Base-by-base conservation (phyloP, 2,329 filamentous ascomycete genomes). In the Calonectria henricotiae region DNA sequence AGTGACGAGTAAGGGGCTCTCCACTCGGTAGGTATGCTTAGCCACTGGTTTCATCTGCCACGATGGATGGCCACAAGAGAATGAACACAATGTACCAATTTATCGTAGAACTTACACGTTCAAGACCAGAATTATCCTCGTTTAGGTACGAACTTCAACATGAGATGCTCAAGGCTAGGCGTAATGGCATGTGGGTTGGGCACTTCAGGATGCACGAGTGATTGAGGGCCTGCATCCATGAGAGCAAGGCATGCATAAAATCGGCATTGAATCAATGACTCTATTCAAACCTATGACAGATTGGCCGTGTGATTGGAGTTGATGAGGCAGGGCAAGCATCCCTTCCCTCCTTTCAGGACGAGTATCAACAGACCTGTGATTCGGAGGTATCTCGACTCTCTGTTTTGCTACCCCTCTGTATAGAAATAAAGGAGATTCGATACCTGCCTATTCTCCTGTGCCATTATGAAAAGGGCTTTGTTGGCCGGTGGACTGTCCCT, bases 1-100 rank as follows among this genome's bases (percentile, higher is more conserved):
- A 51, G 58, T 70, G 47, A 61, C 23, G 17, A 23, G 13, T 17
- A 11, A 54, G 68, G 12, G 20, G 58, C 67, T 43, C 61, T 25
- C 20, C 11, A 12, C 17, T n/a, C 8, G 27, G 20, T 7, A 15
- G 2, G 12, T 20, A 58, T 13, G 20, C 12, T 13, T 39, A 1
- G 20, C 15, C 20, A 12, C n/a, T 8, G 51, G 39, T 39, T 58
- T 37, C 17, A 39, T 7, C 3, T 9, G 20, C 3, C 32, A 13
- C 23, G 5, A 9, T 11, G 35, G 6, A 25, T 25, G 12, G 5
- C 39, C 2, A 15, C 32, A 17, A 27, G 25, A n/a, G 15, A 17
- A 25, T 9, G 8, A 47, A 9, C 17, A 30, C 2, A 58, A 8
- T 0, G 11, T 5, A n/a, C 11, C 6, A 17, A 13, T 4, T 23